Percentiles rank a stretch among this genome's conserved stretches.
Evolutionary conservation across 495 filamentous ascomycete genomes (phyloP).

Genomic region (Melanomma pulvis-pyrius): DNA sequence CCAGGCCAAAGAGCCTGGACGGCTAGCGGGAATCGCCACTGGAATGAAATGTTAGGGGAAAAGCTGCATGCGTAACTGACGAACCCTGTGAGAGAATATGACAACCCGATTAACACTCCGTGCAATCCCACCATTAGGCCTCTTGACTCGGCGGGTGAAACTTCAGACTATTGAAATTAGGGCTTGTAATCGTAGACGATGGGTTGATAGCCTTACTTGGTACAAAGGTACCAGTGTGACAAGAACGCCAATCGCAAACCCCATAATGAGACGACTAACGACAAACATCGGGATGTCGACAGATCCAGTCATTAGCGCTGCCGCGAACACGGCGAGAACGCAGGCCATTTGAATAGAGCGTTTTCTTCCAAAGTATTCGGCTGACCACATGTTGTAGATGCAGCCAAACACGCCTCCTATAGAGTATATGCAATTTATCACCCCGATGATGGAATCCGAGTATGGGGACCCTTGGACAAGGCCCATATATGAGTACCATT

Average conservation of each 20-base stretch:
- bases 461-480: conserved; percentile 10
- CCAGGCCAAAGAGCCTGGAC: not conserved
- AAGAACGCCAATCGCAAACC: conserved; percentile 25
- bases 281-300: conserved; percentile 18
- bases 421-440: conserved; percentile 22
- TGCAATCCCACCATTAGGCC: conserved; percentile 21
- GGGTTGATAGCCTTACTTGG: not conserved
- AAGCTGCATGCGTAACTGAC: conserved; percentile 23
- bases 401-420: conserved; percentile 16
- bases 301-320: conserved; percentile 12
- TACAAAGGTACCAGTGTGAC: conserved; percentile 24
- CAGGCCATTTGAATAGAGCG: conserved; percentile 16
- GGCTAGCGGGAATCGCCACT: conserved; percentile 22
- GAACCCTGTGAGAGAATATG: conserved; percentile 14
- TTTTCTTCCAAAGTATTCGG: conserved; percentile 22
- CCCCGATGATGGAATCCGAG: conserved; percentile 19
- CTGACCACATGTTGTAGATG: conserved; percentile 26
- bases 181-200: not conserved
- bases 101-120: conserved; percentile 8
- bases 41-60: conserved; percentile 2
- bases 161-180: not conserved
- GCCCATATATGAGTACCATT: conserved; percentile 29
- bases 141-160: conserved; percentile 7
- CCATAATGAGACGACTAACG: conserved; percentile 20
- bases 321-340: conserved; percentile 4